Base-by-base conservation (phyloP, 2,329 filamentous ascomycete genomes). In the Cladorrhinum sp. region DNA sequence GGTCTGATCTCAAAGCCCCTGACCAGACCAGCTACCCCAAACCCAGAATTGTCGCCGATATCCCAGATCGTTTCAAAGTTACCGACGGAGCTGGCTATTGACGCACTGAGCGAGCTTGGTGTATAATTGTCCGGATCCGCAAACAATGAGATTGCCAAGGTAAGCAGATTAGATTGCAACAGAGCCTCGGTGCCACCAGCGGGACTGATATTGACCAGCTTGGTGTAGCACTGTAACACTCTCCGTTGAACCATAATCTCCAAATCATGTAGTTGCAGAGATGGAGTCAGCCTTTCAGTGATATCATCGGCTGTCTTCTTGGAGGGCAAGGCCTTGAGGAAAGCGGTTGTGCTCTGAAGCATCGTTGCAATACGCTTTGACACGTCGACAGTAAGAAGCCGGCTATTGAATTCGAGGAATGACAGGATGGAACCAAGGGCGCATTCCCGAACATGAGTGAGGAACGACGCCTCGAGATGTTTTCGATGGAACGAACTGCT, bases 31-130 rank as follows among this genome's bases (percentile, higher is more conserved):
- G 91, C 96, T 16, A 99, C 88, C 2, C 96, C 95, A 73, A 96
- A 98, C 1, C 93, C 93, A 68, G 88, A 93, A 70, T 98, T 98
- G 73, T 99, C 95, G 8, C 88, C 90, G 6, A 96, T 85, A 64
- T 98, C 93, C 95, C 95, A 99, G 41, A 99, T 85, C 0, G 87
- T 93, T 69, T 99, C 95, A 69, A 98, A 97, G 2, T 87, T 90
- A 5, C 91, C 92, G 1, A 92, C 91, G 16, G 93, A 91, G 66
- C 89, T 95, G 18, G 93, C 93, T 69, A 99, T 97, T 0, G 93
- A 92, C 13, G 91, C 90, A 69, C 93, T 96, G 52, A 98, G 74
- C 1, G 92, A 93, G 68, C 86, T 93, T 16, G 91, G 88, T 0
- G 87, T 86, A 71, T 96, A 96, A 68, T 91, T 92, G 60, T 96